Base-by-base conservation (phyloP, 78 protist species). In the Chrysochromulina parva region DNA sequence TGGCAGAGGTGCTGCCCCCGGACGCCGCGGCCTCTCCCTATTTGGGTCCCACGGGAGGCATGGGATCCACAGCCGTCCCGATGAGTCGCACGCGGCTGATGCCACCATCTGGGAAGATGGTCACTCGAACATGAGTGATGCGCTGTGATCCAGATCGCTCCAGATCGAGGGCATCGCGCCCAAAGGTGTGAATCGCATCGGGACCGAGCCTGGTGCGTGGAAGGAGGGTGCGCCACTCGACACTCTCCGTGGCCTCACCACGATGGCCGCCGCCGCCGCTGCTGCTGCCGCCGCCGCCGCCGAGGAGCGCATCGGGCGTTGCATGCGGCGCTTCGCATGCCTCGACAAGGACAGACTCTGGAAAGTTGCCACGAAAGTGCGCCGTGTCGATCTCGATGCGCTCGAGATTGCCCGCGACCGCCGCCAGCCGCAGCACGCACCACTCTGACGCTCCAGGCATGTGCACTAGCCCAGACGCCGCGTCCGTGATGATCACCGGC, bases 331-430 rank as follows among this genome's bases (percentile, higher is more conserved):
- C 62, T 50, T 82, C 47, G 66, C 19, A 7, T 52, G 50, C 95
- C 85, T 95, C 95, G 88, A 94, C 84, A 22, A 90, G 50, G 52
- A 88, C 81, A 6, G 92, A 69, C 57, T 93, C 94, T 50, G 97
- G 96, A 78, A 88, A 96, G 89, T 96, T 96, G 60, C 97, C 97
- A 50, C 94, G 94, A 93, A 94, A 96, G 95, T 92, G 94, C 62
- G 90, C 88, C 71, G 97, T 96, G 89, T 96, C 97, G 59, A 94
- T 92, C 71, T 88, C 93, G 38, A 96, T 48, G 62, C 71, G 17
- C 3, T 59, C 89, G 53, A 58, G 1, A 0, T 0, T 3, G 38
- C 38, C 5, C 47, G 86, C 86, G 3, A 53, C 50, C 38, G 86
- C 86, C 4, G 47, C 71, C 58, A 85, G 71, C 14, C 69, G 71